phyloP scores from a whole-genome alignment of 345 rosid species.

The Eucalyptus curtisii region DNA sequence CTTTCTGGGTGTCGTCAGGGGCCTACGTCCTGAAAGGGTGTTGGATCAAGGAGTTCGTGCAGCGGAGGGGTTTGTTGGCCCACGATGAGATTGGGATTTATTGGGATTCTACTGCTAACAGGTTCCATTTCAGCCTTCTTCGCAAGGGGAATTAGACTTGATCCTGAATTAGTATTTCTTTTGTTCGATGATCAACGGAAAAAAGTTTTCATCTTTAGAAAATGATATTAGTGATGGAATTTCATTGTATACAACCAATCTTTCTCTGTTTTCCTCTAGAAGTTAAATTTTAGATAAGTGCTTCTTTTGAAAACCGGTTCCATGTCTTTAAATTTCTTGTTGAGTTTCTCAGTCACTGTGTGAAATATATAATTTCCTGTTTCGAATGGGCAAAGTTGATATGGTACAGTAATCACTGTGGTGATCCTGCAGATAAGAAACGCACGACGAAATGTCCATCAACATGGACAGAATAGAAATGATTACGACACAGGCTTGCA shows the following conservation, averaged over 20 bases:
- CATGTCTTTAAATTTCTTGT: background rate
- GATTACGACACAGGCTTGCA: background rate
- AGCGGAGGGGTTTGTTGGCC: background rate
- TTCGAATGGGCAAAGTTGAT: background rate
- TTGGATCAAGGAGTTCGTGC: background rate
- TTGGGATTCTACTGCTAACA: background rate
- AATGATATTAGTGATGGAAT: background rate
- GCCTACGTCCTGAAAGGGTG: background rate
- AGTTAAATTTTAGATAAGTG: background rate
- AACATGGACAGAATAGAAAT: background rate
- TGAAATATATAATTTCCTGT: background rate
- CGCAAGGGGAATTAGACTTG: background rate
- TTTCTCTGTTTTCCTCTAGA: background rate
- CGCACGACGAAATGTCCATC: background rate
- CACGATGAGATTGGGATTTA: background rate
- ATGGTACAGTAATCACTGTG: background rate
- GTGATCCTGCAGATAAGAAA: background rate
- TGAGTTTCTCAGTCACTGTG: background rate
- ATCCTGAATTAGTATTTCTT: background rate
- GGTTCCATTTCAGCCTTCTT: background rate
- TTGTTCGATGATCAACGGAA: background rate
- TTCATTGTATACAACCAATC: background rate
- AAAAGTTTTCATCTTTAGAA: background rate
- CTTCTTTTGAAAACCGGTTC: background rate
- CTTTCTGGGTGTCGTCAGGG: background rate